phyloP scores from a whole-genome alignment of 768 basidiomycete species.

The Hygrophorus pudorinus region DNA sequence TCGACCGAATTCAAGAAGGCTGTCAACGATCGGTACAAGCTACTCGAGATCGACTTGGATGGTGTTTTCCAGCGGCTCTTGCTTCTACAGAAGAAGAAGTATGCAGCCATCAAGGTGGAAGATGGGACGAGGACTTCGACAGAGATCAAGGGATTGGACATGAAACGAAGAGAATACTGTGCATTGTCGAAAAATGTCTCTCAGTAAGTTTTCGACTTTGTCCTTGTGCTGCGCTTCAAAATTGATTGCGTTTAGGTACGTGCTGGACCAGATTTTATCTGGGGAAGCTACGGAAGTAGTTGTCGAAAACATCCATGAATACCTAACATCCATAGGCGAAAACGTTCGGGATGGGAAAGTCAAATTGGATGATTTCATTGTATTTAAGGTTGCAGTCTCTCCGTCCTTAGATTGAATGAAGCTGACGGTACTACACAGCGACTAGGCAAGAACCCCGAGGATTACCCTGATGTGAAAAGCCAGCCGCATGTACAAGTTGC shows the following conservation, averaged over 20 bases:
- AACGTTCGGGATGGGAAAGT: constrained; percentile 70
- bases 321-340: constrained; percentile 66
- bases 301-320: constrained; percentile 88
- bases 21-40: constrained; percentile 90
- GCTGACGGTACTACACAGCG: constrained; percentile 39
- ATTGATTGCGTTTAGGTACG: constrained; percentile 46
- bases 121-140: constrained; percentile 67
- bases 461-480: constrained; percentile 90
- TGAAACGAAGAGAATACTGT: constrained; percentile 97
- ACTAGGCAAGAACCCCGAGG: constrained; percentile 91
- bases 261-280: constrained; percentile 83
- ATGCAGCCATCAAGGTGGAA: constrained; percentile 93
- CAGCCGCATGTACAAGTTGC: constrained; percentile 98
- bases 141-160: constrained; percentile 95
- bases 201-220: constrained; percentile 45
- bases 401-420: neutral
- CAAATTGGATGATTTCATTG: constrained; percentile 88
- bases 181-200: constrained; percentile 86
- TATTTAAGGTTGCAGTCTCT: constrained; percentile 65
- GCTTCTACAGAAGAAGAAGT: constrained; percentile 97
- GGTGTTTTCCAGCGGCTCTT: constrained; percentile 87
- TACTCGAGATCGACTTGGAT: constrained; percentile 96
- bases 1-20: constrained; percentile 90
- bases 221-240: neutral
- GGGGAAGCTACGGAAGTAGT: constrained; percentile 86